Percentiles rank a stretch among this genome's conserved stretches.
These are phyloP conservation scores for Phytophthora ramorum DNA, from an alignment of 352 stramenopile genomes.

Conservation along the genomic window DNA sequence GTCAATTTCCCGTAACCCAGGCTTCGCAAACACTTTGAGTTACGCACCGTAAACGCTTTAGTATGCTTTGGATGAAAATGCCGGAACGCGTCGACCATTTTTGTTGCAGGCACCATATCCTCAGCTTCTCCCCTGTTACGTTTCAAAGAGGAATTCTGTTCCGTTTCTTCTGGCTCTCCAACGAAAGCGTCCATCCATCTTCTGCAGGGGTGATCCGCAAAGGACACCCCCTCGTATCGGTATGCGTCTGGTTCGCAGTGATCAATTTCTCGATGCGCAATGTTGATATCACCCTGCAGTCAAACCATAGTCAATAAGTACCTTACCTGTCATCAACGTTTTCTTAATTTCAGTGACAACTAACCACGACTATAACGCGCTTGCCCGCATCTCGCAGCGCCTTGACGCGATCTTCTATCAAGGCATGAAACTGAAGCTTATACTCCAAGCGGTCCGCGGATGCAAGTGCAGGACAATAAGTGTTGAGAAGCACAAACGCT, in stretches of 20 bases:
- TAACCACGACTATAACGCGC: slow-evolving; percentile 72
- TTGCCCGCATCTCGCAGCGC: slow-evolving; percentile 56
- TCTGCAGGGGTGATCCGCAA: slow-evolving; percentile 70
- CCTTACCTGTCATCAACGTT: neutral
- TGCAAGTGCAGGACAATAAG: slow-evolving; percentile 85
- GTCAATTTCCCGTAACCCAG: neutral
- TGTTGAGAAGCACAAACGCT: slow-evolving; percentile 91
- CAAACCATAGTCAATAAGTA: slow-evolving; percentile 6
- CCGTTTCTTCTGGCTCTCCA: slow-evolving; percentile 12
- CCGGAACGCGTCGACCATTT: slow-evolving; percentile 85
- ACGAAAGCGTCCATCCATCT: slow-evolving; percentile 74
- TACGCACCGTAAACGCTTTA: slow-evolving; percentile 83
- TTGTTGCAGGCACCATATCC: neutral
- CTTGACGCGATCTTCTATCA: slow-evolving; percentile 72
- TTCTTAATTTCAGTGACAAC: slow-evolving; percentile 7
- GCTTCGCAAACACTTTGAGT: neutral
- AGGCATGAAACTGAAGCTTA: slow-evolving; percentile 84
- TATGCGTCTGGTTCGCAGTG: slow-evolving; percentile 63
- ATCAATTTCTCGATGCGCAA: slow-evolving; percentile 81
- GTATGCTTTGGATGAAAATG: slow-evolving; percentile 72
- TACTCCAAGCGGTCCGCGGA: slow-evolving; percentile 82
- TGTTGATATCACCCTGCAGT: slow-evolving; percentile 83
- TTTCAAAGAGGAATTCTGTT: slow-evolving; percentile 1
- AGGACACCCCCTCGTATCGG: slow-evolving; percentile 41
- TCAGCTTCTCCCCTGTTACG: neutral